Percentiles rank a stretch among this genome's conserved stretches.
Conservation (phyloP, 1,139 yeast species). For the Yamadazyma sp. region DNA sequence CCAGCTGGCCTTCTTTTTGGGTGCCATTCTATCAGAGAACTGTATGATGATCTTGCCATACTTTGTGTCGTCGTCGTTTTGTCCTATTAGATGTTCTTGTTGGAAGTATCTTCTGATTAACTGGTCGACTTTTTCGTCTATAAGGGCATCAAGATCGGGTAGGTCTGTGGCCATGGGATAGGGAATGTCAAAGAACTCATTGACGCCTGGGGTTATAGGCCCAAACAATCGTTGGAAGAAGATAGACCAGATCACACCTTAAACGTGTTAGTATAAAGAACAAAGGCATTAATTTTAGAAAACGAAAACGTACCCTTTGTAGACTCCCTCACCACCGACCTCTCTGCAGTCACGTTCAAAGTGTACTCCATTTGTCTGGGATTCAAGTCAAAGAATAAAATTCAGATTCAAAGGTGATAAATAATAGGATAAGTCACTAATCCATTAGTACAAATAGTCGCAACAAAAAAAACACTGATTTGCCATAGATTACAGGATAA, state of each 20-base stretch:
- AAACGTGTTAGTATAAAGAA: neutral
- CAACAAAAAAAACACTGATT: neutral
- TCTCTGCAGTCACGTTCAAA: constrained; percentile 38
- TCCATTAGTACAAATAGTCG: no score
- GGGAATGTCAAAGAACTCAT: constrained; percentile 43
- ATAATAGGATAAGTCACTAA: no score
- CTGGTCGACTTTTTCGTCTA: constrained; percentile 41
- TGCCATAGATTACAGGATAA: neutral
- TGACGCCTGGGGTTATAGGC: constrained; percentile 54
- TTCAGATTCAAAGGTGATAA: neutral
- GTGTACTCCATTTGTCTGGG: constrained; percentile 35
- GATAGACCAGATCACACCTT: constrained; percentile 65
- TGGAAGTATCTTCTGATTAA: constrained; percentile 26
- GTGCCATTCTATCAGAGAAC: constrained; percentile 28
- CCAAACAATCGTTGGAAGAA: constrained; percentile 75
- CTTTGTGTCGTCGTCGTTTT: constrained; percentile 5
- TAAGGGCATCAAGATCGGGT: constrained; percentile 45
- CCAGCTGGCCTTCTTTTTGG: constrained; percentile 44
- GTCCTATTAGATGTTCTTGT: neutral
- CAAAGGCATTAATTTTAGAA: neutral
- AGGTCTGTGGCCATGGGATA: constrained; percentile 45
- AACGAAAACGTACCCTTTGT: constrained; percentile 33
- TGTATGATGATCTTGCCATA: constrained; percentile 27
- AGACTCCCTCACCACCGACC: constrained; percentile 45
- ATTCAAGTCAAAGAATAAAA: neutral